A percentile compares a stretch with the other conserved stretches of the same genome.
Conservation (phyloP, 495 filamentous ascomycete species). For the Talaromyces stipitatus region DNA sequence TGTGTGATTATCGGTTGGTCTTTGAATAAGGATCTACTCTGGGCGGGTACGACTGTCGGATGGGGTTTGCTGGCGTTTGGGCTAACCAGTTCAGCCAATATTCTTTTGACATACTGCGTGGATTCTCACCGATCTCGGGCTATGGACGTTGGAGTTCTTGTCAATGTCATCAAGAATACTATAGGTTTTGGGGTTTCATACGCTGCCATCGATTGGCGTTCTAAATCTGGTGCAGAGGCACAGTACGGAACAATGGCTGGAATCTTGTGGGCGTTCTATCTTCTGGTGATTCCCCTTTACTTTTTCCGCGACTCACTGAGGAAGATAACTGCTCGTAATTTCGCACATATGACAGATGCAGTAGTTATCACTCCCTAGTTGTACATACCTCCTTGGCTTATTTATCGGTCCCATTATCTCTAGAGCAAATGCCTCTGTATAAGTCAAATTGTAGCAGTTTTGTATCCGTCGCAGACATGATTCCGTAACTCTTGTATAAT, state of each 20-base stretch:
- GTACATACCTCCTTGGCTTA: background rate
- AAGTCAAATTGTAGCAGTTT: background rate
- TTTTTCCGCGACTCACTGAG: background rate
- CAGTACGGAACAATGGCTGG: background rate
- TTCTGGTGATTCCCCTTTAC: background rate
- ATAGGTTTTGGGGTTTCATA: background rate
- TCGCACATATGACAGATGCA: too few species aligned
- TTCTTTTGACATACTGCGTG: background rate
- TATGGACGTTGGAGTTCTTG: background rate
- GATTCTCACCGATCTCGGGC: background rate
- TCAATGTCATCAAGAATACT: background rate
- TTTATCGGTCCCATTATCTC: background rate
- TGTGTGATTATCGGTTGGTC: background rate
- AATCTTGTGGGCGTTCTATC: background rate
- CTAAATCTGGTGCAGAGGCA: background rate
- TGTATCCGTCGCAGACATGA: background rate
- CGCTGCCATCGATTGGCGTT: background rate
- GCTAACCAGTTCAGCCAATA: background rate
- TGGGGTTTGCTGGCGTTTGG: background rate
- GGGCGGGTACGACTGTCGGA: background rate
- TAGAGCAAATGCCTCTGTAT: background rate
- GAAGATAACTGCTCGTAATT: background rate
- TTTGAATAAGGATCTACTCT: background rate
- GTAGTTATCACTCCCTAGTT: too few species aligned
- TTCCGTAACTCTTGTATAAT: background rate